Evolutionary conservation across 495 filamentous ascomycete species (phyloP).

Genomic region (Aspergillus heteromorphus): DNA sequence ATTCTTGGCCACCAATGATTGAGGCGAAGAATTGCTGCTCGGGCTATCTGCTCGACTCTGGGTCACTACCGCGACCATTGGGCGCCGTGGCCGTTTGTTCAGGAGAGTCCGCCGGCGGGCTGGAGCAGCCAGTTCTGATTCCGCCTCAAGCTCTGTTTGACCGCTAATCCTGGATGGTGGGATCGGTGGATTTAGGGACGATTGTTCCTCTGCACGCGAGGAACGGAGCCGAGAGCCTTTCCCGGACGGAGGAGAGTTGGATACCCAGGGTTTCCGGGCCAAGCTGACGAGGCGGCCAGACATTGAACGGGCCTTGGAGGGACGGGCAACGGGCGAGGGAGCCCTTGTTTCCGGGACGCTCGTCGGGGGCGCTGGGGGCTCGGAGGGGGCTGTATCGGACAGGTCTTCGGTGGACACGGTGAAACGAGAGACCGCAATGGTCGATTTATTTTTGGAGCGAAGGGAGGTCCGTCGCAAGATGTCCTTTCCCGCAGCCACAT

Average conservation of each 20-base stretch:
- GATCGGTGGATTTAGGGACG: conserved; percentile 22
- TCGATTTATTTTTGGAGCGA: conserved; percentile 33
- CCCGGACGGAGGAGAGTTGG: conserved; percentile 50
- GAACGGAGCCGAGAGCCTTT: conserved; percentile 35
- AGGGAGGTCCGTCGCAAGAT: conserved; percentile 42
- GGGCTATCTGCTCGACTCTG: conserved; percentile 41
- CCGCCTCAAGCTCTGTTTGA: conserved; percentile 23
- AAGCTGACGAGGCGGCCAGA: conserved; percentile 63
- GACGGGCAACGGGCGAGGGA: conserved; percentile 36
- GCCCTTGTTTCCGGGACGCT: conserved; percentile 30
- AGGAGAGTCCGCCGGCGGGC: conserved; percentile 36
- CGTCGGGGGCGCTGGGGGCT: conserved; percentile 11
- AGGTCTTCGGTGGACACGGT: conserved; percentile 36
- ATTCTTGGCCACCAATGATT: conserved; percentile 50
- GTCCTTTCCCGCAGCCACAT: conserved; percentile 40
- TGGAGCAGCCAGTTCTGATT: conserved; percentile 22
- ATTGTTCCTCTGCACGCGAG: conserved; percentile 32
- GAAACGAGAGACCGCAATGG: conserved; percentile 33
- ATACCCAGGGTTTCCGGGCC: conserved; percentile 63
- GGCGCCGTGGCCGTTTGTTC: conserved; percentile 44
- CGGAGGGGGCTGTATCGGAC: conserved; percentile 18
- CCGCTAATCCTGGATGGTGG: conserved; percentile 2
- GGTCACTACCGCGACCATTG: conserved; percentile 44
- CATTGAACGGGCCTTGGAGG: conserved; percentile 46
- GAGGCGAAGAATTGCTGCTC: conserved; percentile 42